Percentiles rank a stretch among this genome's conserved stretches.
phyloP scores from a whole-genome alignment of 148 eudicot species.

The Polygonum aviculare region DNA sequence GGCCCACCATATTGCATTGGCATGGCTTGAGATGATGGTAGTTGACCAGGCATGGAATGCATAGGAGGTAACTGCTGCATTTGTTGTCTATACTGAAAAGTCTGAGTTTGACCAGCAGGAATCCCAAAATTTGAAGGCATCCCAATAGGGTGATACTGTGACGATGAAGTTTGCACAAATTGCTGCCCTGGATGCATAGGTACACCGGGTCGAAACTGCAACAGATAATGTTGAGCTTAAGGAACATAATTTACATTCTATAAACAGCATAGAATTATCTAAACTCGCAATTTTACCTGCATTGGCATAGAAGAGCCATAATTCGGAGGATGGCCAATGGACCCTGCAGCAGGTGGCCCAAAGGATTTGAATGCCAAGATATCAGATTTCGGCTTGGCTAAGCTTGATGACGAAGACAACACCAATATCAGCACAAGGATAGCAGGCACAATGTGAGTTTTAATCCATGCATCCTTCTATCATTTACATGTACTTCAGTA shows the following conservation, averaged over 20 bases:
- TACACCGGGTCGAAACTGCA: constrained; percentile 60
- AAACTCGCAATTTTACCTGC: constrained; percentile 40
- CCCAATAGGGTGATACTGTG: constrained; percentile 54
- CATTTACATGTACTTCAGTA: too few relatives aligned
- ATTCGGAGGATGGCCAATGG: constrained; percentile 64
- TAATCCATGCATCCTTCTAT: background rate
- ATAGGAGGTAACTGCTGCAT: constrained; percentile 70
- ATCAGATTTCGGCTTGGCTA: constrained; percentile 85
- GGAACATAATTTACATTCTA: background rate
- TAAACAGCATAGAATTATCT: background rate
- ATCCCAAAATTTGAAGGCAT: constrained; percentile 29
- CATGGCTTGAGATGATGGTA: constrained; percentile 41
- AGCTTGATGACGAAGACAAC: constrained; percentile 72
- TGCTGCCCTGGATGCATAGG: constrained; percentile 66
- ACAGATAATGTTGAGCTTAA: background rate
- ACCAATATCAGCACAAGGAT: constrained; percentile 73
- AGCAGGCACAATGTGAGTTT: constrained; percentile 72
- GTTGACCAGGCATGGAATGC: constrained; percentile 42
- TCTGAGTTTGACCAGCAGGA: constrained; percentile 44
- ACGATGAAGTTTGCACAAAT: constrained; percentile 35
- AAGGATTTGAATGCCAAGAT: constrained; percentile 70
- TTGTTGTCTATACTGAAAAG: constrained; percentile 59
- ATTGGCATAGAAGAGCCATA: constrained; percentile 51
- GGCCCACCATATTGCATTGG: constrained; percentile 48
- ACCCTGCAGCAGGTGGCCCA: constrained; percentile 46